These are phyloP conservation scores for Castanea mollissima DNA, from an alignment of 306 rosid species.

Conservation along the genomic window DNA sequence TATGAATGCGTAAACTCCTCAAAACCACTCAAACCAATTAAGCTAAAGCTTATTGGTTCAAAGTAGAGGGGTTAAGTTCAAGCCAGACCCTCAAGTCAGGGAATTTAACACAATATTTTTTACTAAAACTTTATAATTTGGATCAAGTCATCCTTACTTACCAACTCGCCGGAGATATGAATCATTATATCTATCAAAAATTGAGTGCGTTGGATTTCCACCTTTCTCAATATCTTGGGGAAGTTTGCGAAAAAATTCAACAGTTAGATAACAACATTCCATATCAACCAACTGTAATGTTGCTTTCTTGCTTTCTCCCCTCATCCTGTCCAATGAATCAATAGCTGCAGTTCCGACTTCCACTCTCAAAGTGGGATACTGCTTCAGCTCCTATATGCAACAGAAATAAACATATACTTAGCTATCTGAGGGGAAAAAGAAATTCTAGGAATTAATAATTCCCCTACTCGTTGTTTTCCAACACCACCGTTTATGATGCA, in stretches of 20 bases:
- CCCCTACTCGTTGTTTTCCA: neutral
- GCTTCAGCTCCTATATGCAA: slow-evolving; percentile 69
- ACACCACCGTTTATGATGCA: neutral
- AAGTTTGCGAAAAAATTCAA: slow-evolving; percentile 85
- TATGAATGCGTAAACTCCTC: neutral
- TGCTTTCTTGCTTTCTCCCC: slow-evolving; percentile 87
- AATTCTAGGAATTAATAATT: neutral
- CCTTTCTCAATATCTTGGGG: slow-evolving; percentile 96
- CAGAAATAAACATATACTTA: slow-evolving; percentile 1
- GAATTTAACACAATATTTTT: neutral
- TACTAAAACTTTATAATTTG: no score
- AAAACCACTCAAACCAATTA: neutral
- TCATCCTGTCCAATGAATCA: slow-evolving; percentile 81
- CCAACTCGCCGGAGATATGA: slow-evolving; percentile 85
- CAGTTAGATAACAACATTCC: slow-evolving; percentile 86
- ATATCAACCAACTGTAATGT: slow-evolving; percentile 79
- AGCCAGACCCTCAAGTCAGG: neutral
- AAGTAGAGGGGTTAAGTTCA: neutral
- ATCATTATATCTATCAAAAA: slow-evolving; percentile 89
- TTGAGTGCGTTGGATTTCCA: slow-evolving; percentile 89
- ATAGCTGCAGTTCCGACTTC: slow-evolving; percentile 80
- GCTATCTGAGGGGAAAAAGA: neutral
- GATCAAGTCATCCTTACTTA: slow-evolving; percentile 18
- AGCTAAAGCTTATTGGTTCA: neutral
- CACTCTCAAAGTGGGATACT: slow-evolving; percentile 82